Evolutionary conservation across 306 rosid species (phyloP), one percentile per base, ranked within the genome.

Genomic region (Trichosanthes truncata): DNA sequence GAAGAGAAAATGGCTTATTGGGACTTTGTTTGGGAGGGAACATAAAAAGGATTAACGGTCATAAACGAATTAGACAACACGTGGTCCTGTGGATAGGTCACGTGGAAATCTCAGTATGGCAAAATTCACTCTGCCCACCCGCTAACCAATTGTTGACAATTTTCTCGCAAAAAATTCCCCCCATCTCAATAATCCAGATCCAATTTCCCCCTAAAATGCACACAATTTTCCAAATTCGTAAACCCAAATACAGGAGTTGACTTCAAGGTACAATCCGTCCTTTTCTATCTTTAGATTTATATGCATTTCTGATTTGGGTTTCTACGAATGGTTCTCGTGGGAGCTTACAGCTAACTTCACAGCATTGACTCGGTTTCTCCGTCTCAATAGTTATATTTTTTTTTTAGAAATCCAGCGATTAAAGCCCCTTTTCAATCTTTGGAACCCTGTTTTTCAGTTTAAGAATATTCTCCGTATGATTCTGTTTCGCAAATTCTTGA

Each of bases 261-360:
- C 78, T 74, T 51, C 43, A 45, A 51, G 78, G 78, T 74, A 46
- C 15, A 73, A 8, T 48, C 77, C 1, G 1, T 49, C 10, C 25
- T 48, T 49, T 31, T 51, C 78, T 74, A 51, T 49, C 78, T 31
- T 51, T 51, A 51, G 78, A 5, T 74, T 74, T 74, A 48, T 51
- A 29, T 49, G 45, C 78, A 9, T 74, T 74, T 51, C 62, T 25
- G 18, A 49, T 74, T 74, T 74, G 18, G 45, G 62, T 29, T 68
- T 38, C 45, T 31, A 8, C 41, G 41, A 4, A 74, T 17, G 40
- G 29, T 4, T 14, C 59, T 73, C 38, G 17, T 20, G 1, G 2
- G 14, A 71, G 13, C 38, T 45, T 45, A 72, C 40, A 72, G 77
- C 40, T 49, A 26, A 51, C 14, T 31, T 33, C 78, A 31, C 43